Evolutionary conservation across 2,329 filamentous ascomycete species (phyloP).

Genomic region (Pseudogymnoascus sp.): DNA sequence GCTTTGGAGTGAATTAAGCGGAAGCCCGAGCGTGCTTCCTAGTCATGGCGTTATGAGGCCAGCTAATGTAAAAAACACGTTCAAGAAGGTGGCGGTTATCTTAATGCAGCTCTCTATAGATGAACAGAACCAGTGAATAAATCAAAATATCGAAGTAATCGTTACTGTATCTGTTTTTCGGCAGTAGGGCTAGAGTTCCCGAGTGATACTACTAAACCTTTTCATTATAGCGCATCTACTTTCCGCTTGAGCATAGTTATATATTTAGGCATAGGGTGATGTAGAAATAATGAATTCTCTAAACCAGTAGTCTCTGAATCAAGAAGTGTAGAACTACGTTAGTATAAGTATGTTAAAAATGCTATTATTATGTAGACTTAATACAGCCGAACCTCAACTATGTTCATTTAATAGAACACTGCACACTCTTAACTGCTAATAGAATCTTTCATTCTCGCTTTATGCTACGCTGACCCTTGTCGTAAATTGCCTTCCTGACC

Average conservation of each 20-base stretch:
- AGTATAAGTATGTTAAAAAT: background rate
- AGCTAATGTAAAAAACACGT: background rate
- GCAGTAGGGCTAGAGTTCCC: background rate
- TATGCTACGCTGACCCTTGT: slow-evolving; percentile 11
- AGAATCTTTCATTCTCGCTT: background rate
- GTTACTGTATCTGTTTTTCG: background rate
- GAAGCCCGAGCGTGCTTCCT: background rate
- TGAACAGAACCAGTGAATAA: background rate
- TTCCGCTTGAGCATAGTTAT: background rate
- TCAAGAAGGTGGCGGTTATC: background rate
- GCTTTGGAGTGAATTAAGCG: slow-evolving; percentile 1
- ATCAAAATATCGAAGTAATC: background rate
- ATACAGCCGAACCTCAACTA: background rate
- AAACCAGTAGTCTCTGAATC: background rate
- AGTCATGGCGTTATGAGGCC: background rate
- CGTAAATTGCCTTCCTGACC: slow-evolving; percentile 10
- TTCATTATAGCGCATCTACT: background rate
- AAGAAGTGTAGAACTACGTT: background rate
- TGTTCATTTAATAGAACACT: background rate
- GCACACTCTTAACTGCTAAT: background rate
- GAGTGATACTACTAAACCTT: background rate
- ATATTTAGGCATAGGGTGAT: background rate
- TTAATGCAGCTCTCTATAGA: background rate
- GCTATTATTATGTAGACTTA: background rate
- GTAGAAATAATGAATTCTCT: background rate